Conservation (phyloP, 208 protist genomes). For the Strigomonas culicis region DNA sequence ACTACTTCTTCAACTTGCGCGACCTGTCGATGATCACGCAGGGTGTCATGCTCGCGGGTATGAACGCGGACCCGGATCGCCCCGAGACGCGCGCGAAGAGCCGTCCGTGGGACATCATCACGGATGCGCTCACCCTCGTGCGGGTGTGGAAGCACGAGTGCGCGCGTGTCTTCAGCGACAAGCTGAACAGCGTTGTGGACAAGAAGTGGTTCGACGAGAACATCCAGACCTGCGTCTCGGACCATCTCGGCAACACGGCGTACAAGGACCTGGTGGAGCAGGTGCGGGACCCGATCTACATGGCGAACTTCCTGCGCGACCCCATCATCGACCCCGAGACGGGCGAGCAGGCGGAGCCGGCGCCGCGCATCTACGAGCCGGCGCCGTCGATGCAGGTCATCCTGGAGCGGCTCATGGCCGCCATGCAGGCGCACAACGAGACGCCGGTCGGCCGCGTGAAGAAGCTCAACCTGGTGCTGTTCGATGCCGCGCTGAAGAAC, state of each 20-base stretch:
- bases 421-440: slow-evolving; percentile 90
- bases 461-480: slow-evolving; percentile 94
- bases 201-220: slow-evolving; percentile 95
- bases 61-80: slow-evolving; percentile 81
- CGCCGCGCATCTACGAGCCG: slow-evolving; percentile 95
- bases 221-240: slow-evolving; percentile 79
- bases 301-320: slow-evolving; percentile 94
- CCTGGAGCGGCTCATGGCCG: slow-evolving; percentile 58
- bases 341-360: slow-evolving; percentile 84
- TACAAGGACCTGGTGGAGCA: slow-evolving; percentile 82
- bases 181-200: slow-evolving; percentile 93
- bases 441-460: slow-evolving; percentile 74
- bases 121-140: slow-evolving; percentile 76
- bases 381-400: slow-evolving; percentile 83
- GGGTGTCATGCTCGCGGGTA: slow-evolving; percentile 91
- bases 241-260: slow-evolving; percentile 70
- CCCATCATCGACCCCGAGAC: slow-evolving; percentile 89
- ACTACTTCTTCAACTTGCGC: slow-evolving; percentile 99
- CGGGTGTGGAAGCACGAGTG: slow-evolving; percentile 98
- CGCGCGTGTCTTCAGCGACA: slow-evolving; percentile 96
- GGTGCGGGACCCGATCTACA: slow-evolving; percentile 83
- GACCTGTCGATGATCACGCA: slow-evolving; percentile 96
- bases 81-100: slow-evolving; percentile 85
- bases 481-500: slow-evolving; percentile 95
- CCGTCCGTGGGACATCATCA: slow-evolving; percentile 82